Percentiles rank a stretch among this genome's conserved stretches.
Evolutionary conservation across 352 stramenopile species (phyloP).

Genomic region (Elongisporangium prolatum): DNA sequence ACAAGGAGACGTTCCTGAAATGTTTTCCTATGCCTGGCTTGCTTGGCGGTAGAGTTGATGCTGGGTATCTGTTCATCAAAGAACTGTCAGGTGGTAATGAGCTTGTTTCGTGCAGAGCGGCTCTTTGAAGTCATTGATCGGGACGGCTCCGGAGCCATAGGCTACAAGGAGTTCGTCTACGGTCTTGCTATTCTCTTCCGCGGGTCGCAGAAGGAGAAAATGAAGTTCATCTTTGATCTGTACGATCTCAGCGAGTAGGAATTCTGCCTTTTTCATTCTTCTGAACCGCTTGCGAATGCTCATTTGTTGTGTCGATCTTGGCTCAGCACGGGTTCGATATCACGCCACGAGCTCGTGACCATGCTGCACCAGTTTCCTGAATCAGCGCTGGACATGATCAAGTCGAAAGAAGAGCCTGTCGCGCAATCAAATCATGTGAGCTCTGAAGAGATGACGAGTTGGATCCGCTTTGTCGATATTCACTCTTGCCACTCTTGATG

Average conservation of each 20-base stretch:
- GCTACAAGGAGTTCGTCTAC: constrained; percentile 91
- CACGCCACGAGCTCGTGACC: constrained; percentile 75
- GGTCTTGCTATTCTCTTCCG: constrained; percentile 84
- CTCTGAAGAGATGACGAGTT: background rate
- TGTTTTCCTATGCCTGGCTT: constrained; percentile 90
- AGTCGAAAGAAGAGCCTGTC: constrained; percentile 28
- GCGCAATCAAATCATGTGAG: constrained; percentile 19
- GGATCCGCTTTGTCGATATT: background rate
- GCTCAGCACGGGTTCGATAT: constrained; percentile 75
- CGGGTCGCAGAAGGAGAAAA: constrained; percentile 86
- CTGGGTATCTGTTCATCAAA: background rate
- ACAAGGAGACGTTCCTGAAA: constrained; percentile 94
- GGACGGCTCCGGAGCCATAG: constrained; percentile 80
- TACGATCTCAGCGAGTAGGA: constrained; percentile 86
- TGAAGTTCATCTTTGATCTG: constrained; percentile 92
- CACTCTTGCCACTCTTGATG: background rate
- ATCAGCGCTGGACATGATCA: constrained; percentile 58
- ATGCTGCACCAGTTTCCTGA: constrained; percentile 86
- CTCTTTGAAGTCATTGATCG: constrained; percentile 92
- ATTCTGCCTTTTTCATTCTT: background rate
- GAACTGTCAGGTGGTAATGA: too few species aligned
- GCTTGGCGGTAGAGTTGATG: constrained; percentile 49
- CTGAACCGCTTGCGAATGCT: background rate
- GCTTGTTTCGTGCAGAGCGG: constrained; percentile 39
- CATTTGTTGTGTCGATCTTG: constrained; percentile 14